Evolutionary conservation across 371 early-diverging fungal species (phyloP).

Genomic region (Sporodiniella umbellata): DNA sequence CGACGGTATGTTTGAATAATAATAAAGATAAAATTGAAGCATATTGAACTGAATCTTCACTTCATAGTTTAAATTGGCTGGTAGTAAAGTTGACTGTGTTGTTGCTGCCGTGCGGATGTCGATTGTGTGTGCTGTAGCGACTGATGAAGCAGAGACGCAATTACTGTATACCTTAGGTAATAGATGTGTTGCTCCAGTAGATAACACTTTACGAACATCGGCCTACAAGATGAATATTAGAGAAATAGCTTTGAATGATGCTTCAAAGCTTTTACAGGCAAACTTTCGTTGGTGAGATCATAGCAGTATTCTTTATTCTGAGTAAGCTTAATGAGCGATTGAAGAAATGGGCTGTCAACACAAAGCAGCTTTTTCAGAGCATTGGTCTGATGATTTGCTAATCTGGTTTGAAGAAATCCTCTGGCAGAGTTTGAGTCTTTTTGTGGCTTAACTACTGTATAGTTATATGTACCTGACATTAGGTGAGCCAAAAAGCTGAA

Average conservation of each 20-base stretch:
- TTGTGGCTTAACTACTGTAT: no score
- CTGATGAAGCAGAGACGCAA: conserved; percentile 7
- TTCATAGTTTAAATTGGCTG: conserved; percentile 16
- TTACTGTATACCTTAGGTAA: conserved; percentile 31
- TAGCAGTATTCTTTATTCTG: conserved; percentile 24
- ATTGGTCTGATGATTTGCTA: conserved; percentile 12
- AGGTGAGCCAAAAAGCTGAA: conserved; percentile 36
- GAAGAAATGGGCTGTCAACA: conserved; percentile 23
- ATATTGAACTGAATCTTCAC: conserved; percentile 27
- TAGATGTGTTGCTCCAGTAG: conserved; percentile 27
- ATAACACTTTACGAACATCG: conserved; percentile 26
- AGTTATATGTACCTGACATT: conserved; percentile 24
- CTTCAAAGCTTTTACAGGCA: no score
- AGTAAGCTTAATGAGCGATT: conserved; percentile 21
- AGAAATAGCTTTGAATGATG: no score
- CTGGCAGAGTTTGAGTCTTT: conserved; percentile 6
- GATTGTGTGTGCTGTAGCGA: neutral
- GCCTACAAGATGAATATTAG: no score
- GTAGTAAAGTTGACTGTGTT: conserved; percentile 26
- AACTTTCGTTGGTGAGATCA: conserved; percentile 19
- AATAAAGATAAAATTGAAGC: conserved; percentile 37
- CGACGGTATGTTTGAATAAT: conserved; percentile 25
- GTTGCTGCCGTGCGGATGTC: conserved; percentile 32
- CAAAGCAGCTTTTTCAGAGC: conserved; percentile 19
- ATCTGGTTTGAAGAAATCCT: conserved; percentile 35